Conservation (phyloP, 2,329 filamentous ascomycete genomes). For the Emydomyces testavorans region DNA sequence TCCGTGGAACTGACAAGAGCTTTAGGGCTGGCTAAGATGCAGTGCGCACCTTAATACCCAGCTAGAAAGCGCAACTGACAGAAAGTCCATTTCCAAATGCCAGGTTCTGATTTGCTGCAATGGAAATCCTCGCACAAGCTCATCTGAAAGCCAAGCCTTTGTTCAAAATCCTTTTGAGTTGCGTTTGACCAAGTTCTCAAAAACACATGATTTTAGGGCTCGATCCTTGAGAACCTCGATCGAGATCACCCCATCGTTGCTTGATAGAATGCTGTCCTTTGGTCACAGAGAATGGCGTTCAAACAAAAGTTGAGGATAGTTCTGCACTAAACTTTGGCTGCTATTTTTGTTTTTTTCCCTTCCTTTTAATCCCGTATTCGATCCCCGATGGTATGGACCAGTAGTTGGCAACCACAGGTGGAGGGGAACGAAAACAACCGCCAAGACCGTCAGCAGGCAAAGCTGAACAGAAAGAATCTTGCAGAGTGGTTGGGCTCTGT, state of each 20-base stretch:
- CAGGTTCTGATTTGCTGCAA: not conserved
- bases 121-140: not conserved
- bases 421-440: not conserved
- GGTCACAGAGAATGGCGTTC: no score
- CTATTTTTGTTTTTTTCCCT: no score
- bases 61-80: no score
- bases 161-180: not conserved
- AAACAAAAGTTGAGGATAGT: no score
- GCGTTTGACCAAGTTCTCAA: not conserved
- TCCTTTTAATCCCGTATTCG: no score
- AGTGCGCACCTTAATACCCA: not conserved
- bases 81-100: not conserved
- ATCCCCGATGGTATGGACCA: no score
- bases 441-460: slow-evolving; percentile 4
- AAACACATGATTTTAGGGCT: not conserved
- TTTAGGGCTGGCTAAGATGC: slow-evolving; percentile 4
- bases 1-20: no score
- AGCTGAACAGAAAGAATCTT: not conserved
- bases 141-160: slow-evolving; percentile 6
- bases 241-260: no score
- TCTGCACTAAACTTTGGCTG: no score
- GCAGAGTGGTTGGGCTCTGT: not conserved
- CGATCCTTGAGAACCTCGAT: not conserved
- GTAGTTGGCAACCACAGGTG: no score
- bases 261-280: no score